Conservation (phyloP, 208 protist species). For the Crithidia sp. region DNA sequence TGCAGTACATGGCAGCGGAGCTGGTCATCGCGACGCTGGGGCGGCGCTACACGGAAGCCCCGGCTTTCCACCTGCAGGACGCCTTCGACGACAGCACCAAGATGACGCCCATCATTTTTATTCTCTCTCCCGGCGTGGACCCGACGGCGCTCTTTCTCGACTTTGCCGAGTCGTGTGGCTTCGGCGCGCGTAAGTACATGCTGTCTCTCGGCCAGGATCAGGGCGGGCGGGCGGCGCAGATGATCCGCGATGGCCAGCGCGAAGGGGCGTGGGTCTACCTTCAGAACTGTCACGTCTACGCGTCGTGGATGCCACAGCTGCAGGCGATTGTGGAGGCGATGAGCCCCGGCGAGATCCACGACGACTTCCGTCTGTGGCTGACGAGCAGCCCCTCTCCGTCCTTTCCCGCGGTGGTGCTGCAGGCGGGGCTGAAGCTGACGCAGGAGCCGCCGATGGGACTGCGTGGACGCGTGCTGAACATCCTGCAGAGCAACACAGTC, state of each 20-base stretch:
- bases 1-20: constrained; percentile 71
- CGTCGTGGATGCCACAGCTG: constrained; percentile 94
- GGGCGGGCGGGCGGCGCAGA: constrained; percentile 85
- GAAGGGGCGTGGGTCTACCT: constrained; percentile 95
- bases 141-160: constrained; percentile 91
- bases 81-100: constrained; percentile 91
- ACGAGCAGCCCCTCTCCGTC: constrained; percentile 91
- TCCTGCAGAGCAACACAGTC: constrained; percentile 56
- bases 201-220: constrained; percentile 96
- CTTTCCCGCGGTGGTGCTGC: constrained; percentile 95
- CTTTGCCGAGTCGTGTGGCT: constrained; percentile 91
- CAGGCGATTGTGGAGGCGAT: constrained; percentile 90
- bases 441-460: constrained; percentile 96
- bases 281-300: constrained; percentile 96
- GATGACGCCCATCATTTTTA: constrained; percentile 94
- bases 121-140: constrained; percentile 93
- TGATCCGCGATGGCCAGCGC: constrained; percentile 79
- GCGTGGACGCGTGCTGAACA: constrained; percentile 90
- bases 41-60: constrained; percentile 80
- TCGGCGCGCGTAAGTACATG: constrained; percentile 82
- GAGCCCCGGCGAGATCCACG: constrained; percentile 68
- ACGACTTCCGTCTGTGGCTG: constrained; percentile 95
- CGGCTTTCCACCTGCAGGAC: constrained; percentile 82
- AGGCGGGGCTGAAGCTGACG: constrained; percentile 95
- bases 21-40: constrained; percentile 78